A percentile compares a stretch with the other conserved stretches of the same genome.
These are phyloP conservation scores for Phenoliferia sp. DNA, from an alignment of 1,284 basidiomycete species.

Conservation along the genomic window DNA sequence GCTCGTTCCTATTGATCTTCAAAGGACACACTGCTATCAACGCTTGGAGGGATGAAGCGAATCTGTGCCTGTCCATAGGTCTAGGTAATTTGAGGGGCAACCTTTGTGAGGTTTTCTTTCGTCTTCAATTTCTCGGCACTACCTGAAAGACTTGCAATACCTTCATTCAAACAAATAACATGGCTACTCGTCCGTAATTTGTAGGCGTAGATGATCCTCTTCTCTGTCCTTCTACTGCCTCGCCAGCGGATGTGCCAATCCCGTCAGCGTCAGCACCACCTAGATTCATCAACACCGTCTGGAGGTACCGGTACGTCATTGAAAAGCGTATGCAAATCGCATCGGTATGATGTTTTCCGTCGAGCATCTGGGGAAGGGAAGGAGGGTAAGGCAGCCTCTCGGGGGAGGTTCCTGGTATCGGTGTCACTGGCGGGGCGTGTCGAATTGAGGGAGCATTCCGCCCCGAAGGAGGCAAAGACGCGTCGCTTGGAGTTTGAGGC, in stretches of 20 bases:
- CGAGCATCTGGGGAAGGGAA: constrained; percentile 25
- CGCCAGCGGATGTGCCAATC: background rate
- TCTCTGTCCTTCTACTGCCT: background rate
- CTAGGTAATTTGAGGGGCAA: no score
- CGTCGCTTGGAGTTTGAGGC: constrained; percentile 2
- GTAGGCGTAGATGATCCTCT: background rate
- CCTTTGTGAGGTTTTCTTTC: no score
- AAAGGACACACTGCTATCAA: no score
- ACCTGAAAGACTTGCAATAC: no score
- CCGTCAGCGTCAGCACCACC: constrained; percentile 1
- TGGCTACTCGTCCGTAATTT: no score
- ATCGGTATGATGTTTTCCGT: constrained; percentile 35
- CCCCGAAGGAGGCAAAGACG: background rate
- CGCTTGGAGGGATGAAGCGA: no score
- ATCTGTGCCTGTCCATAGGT: no score
- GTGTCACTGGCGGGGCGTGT: background rate
- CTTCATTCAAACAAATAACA: no score
- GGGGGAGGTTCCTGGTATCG: background rate
- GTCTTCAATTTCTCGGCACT: no score
- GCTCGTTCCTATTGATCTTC: no score
- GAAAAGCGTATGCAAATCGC: constrained; percentile 32
- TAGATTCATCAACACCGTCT: constrained; percentile 18
- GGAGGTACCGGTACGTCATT: constrained; percentile 17
- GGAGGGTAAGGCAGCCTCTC: constrained; percentile 23
- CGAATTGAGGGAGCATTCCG: background rate